Percentiles rank a stretch among this genome's conserved stretches.
Conservation (phyloP, 305 asterid genomes). For the Euphrasia arctica region DNA sequence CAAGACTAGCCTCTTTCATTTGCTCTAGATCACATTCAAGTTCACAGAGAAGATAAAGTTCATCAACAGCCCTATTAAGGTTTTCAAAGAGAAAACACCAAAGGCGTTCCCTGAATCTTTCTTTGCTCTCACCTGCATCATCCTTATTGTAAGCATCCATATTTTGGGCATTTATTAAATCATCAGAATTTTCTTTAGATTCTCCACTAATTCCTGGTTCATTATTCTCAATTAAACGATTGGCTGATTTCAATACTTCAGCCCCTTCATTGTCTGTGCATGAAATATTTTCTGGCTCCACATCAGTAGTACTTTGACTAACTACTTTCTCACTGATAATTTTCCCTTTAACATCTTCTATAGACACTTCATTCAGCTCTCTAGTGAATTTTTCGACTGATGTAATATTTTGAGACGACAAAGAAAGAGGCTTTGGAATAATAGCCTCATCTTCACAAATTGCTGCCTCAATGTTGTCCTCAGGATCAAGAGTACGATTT, state of each 20-base stretch:
- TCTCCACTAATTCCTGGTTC: constrained; percentile 33
- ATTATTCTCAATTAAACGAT: constrained; percentile 27
- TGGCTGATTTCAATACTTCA: constrained; percentile 23
- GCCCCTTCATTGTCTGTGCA: constrained; percentile 34
- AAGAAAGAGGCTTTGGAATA: constrained; percentile 30
- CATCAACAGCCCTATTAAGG: constrained; percentile 95
- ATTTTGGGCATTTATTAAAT: constrained; percentile 35
- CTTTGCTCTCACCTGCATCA: constrained; percentile 70
- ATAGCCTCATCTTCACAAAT: constrained; percentile 29
- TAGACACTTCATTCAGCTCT: constrained; percentile 43
- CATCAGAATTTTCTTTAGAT: constrained; percentile 40
- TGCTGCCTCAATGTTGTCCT: constrained; percentile 27
- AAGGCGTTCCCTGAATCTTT: constrained; percentile 97
- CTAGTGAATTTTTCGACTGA: constrained; percentile 31
- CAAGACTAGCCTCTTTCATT: constrained; percentile 93
- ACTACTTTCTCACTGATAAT: constrained; percentile 40
- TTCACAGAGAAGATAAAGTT: constrained; percentile 97
- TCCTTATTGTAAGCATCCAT: constrained; percentile 38
- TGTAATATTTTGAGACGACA: constrained; percentile 25
- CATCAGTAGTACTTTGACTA: constrained; percentile 31
- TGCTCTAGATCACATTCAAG: constrained; percentile 93
- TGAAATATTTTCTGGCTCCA: constrained; percentile 30
- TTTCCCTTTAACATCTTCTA: constrained; percentile 57
- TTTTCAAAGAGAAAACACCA: constrained; percentile 99
- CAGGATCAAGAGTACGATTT: constrained; percentile 31